phyloP scores from a whole-genome alignment of 2,329 filamentous ascomycete species.

The Hymenoscyphus fructigenus region DNA sequence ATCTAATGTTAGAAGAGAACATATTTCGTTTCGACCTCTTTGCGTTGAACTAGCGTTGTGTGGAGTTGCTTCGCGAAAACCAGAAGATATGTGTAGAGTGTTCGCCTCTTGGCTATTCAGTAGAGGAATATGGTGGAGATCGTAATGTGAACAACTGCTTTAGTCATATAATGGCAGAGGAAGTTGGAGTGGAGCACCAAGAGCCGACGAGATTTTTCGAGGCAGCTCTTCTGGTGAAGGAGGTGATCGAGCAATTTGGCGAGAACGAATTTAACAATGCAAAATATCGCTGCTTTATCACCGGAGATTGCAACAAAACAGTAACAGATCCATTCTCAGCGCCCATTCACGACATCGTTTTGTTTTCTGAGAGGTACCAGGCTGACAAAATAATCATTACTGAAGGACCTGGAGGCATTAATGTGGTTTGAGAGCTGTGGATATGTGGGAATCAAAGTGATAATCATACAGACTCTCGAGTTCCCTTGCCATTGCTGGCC shows the following conservation, averaged over 20 bases:
- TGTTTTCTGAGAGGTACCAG: background rate
- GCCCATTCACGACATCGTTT: background rate
- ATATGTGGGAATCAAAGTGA: no score
- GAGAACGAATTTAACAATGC: constrained; percentile 5
- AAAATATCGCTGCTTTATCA: background rate
- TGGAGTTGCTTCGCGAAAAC: background rate
- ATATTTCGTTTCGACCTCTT: background rate
- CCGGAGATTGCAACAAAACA: background rate
- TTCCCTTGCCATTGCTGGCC: no score
- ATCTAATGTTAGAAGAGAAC: background rate
- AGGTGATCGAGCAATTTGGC: background rate
- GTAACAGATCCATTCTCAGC: background rate
- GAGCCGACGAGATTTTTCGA: constrained; percentile 10
- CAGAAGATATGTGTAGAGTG: constrained; percentile 7
- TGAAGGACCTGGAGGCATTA: no score
- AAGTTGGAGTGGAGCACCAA: background rate
- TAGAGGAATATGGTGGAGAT: background rate
- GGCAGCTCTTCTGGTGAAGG: background rate
- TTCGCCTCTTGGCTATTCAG: constrained; percentile 12
- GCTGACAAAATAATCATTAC: no score
- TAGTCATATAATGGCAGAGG: constrained; percentile 9
- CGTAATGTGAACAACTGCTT: background rate
- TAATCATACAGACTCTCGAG: no score
- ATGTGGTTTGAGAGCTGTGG: no score
- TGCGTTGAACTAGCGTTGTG: background rate